These are phyloP conservation scores for Tolypocladium inflatum DNA, from an alignment of 2,329 filamentous ascomycete species.

Conservation along the genomic window DNA sequence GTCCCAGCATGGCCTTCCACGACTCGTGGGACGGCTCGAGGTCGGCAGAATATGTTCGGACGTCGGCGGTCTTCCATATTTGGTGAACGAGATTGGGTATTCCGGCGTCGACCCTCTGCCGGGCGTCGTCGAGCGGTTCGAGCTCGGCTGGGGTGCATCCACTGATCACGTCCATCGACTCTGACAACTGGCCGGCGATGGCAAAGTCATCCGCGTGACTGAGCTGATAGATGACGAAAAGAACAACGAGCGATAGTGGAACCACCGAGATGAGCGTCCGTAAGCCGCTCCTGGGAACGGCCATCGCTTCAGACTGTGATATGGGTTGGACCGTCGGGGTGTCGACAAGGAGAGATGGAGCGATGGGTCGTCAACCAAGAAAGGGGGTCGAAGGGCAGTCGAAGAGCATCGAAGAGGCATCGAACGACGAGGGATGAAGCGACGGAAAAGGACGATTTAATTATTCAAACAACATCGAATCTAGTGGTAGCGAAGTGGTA, in stretches of 20 bases:
- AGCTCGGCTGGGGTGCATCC: neutral
- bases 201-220: neutral
- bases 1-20: slow-evolving; percentile 9
- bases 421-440: neutral
- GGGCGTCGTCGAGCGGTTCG: neutral
- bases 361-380: neutral
- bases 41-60: slow-evolving; percentile 7
- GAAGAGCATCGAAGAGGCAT: neutral
- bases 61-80: slow-evolving; percentile 12
- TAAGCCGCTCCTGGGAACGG: neutral
- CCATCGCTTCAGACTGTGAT: neutral
- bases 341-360: neutral
- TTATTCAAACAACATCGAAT: neutral
- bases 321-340: neutral
- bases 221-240: neutral
- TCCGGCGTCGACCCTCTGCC: neutral
- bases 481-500: neutral
- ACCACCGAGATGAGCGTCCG: neutral
- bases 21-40: slow-evolving; percentile 2
- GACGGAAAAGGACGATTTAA: neutral
- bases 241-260: neutral
- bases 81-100: slow-evolving; percentile 12
- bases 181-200: neutral
- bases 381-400: no score
- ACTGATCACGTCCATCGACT: neutral